phyloP scores from a whole-genome alignment of 495 filamentous ascomycete species.

The Penicillium simplicissimum region DNA sequence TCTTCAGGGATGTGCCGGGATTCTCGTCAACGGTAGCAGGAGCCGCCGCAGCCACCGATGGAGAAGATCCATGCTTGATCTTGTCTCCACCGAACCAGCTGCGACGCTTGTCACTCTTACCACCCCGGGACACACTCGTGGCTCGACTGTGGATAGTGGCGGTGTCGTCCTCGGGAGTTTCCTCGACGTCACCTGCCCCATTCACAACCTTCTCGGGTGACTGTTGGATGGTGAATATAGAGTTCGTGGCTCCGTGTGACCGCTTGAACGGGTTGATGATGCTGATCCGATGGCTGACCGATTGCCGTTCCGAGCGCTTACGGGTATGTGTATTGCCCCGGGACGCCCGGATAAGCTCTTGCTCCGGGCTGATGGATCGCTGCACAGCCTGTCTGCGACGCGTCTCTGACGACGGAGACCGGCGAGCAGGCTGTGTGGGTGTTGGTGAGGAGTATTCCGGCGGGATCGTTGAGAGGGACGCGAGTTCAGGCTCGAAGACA shows the following conservation, averaged over 20 bases:
- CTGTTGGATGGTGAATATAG: slow-evolving; percentile 38
- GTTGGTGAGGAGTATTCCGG: slow-evolving; percentile 28
- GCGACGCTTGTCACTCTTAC: slow-evolving; percentile 39
- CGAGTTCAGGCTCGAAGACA: slow-evolving; percentile 51
- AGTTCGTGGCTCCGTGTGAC: slow-evolving; percentile 38
- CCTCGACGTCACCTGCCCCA: slow-evolving; percentile 22
- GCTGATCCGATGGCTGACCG: slow-evolving; percentile 50
- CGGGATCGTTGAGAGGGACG: slow-evolving; percentile 30
- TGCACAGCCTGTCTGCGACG: slow-evolving; percentile 29
- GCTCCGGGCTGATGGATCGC: slow-evolving; percentile 42
- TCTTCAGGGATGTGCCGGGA: slow-evolving; percentile 25
- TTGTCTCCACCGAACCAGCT: slow-evolving; percentile 44
- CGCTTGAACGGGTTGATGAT: slow-evolving; percentile 53
- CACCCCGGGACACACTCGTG: slow-evolving; percentile 42
- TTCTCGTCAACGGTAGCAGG: slow-evolving; percentile 24
- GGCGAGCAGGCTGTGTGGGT: slow-evolving; percentile 25
- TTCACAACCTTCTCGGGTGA: slow-evolving; percentile 30
- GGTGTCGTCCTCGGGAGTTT: slow-evolving; percentile 40
- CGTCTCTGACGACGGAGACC: slow-evolving; percentile 27
- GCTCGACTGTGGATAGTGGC: slow-evolving; percentile 48
- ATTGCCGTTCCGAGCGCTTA: slow-evolving; percentile 41
- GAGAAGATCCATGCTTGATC: slow-evolving; percentile 39
- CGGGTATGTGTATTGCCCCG: slow-evolving; percentile 33
- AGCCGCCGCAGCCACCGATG: slow-evolving; percentile 30
- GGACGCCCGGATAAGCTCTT: slow-evolving; percentile 39